Evolutionary conservation across 2,329 filamentous ascomycete species (phyloP), one percentile per base, ranked within the genome.

Genomic region (Monosporascus sp.): DNA sequence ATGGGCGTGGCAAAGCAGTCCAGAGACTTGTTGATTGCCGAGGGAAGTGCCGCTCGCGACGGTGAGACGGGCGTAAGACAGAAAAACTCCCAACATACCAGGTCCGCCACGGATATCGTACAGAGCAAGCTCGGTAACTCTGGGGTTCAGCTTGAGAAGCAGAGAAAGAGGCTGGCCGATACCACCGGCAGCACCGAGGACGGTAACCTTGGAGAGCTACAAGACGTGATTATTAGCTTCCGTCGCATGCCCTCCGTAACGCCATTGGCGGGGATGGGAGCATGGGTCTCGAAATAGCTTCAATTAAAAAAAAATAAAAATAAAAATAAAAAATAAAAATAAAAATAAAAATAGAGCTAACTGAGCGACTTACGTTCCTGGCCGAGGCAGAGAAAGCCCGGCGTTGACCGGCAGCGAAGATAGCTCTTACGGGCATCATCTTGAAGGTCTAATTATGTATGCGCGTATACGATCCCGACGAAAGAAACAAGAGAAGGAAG

Each of bases 91-190:
- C 48, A 80, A 80, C 86, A 62, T 85, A 95, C 91, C 92, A 73
- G 93, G 93, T 69, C 82, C 93, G 70, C 91, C 88, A 70, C 89
- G 88, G 79, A 99, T 96, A 79, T 99, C 94, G 81, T 97, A 99
- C 70, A 99, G 89, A 61, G 93, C 89, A 68, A 99, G 89, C 75
- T 97, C 87, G 68, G 84, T 88, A 66, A 97, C 93, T 71, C 89
- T 85, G 67, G 92, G 90, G 87, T 97, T 97, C 73, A 97, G 87
- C 90, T 99, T 99, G 76, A 99, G 85, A 71, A 99, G 87, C 64
- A 99, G 88, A 55, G 94, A 99, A 69, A 99, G 82, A 70, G 94
- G 94, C 77, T 99, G 94, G 75, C 94, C 94, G 79, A 99, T 99
- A 77, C 94, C 94, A 79, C 94, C 94, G 70, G 88, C 88, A 65